Evolutionary conservation across 768 basidiomycete species (phyloP), one percentile per base, ranked within the genome.

Genomic region (Mycena rosella): DNA sequence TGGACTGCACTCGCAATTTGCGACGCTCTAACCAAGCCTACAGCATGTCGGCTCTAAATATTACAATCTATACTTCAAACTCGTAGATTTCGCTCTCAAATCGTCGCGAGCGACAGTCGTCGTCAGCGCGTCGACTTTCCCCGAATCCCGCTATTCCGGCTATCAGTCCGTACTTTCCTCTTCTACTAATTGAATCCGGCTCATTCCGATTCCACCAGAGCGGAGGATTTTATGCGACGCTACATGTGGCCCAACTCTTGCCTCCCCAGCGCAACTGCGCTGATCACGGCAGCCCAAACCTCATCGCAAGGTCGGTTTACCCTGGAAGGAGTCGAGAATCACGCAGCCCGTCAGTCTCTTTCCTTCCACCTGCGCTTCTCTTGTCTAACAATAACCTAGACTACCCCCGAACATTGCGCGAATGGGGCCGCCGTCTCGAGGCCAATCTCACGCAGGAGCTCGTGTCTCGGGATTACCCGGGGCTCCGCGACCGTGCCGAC

Each of bases 231-330:
- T 79, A 93, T 93, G 91, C 88, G 92, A 51, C 88, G 88, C 64
- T 94, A 94, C 78, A 94, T 94, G 91, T 94, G 92, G 92, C 92
- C 92, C 20, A 94, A 94, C 75, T 92, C 92, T 2, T 95, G 93
- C 80, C 83, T 96, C 27, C 95, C 96, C 3, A 94, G 92, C 65
- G 91, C 95, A 22, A 93, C 93, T 0, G 88, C 89, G n/a, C 84
- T 96, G 56, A 87, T 94, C 62, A 87, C 89, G 58, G 89, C 90
- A 42, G 90, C 94, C 13, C 87, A 91, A 56, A 79, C 85, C 1
- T 90, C 87, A 26, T 89, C 94, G 24, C 85, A 90, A 68, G 90
- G 90, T 36, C 86, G 90, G 57, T 92, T 97, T 79, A 91, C 93
- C 20, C 84, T 97, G 10, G 93, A 96, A 69, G 86, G 87, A 30